Percentiles rank a stretch among this genome's conserved stretches.
Evolutionary conservation across 345 rosid species (phyloP).

Genomic region (Camelina sativa): DNA sequence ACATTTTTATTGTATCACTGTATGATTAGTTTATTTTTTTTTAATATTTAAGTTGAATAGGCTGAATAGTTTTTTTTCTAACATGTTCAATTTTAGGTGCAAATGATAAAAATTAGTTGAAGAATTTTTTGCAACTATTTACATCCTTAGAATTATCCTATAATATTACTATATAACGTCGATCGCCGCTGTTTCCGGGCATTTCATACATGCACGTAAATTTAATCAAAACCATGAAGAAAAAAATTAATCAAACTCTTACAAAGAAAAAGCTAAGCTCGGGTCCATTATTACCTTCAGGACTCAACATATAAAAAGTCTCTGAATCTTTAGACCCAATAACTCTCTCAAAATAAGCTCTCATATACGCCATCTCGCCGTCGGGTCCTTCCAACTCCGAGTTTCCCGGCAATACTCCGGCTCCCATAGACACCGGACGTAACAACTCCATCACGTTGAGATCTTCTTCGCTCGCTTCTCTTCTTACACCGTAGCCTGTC

Average conservation of each 20-base stretch:
- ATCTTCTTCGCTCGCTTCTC: constrained; percentile 55
- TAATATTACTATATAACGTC: neutral
- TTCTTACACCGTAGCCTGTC: constrained; percentile 54
- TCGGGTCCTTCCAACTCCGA: constrained; percentile 43
- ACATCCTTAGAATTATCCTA: neutral
- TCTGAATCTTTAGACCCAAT: constrained; percentile 68
- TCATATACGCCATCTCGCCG: constrained; percentile 60
- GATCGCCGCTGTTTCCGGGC: neutral
- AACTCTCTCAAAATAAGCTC: constrained; percentile 62
- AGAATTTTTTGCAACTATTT: too few relatives aligned
- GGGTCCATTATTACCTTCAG: constrained; percentile 62
- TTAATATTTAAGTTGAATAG: too few relatives aligned
- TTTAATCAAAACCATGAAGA: neutral
- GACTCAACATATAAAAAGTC: constrained; percentile 66
- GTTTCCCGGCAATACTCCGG: constrained; percentile 58
- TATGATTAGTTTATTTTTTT: too few relatives aligned
- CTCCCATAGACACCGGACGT: constrained; percentile 60
- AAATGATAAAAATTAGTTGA: too few relatives aligned
- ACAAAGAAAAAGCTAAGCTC: constrained; percentile 62
- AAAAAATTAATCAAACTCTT: constrained; percentile 42
- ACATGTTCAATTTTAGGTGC: too few relatives aligned
- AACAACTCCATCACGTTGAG: constrained; percentile 55
- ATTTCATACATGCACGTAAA: constrained; percentile 27
- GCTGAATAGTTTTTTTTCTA: too few relatives aligned
- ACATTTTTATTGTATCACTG: too few relatives aligned